Evolutionary conservation across 2,329 filamentous ascomycete genomes (phyloP).

Genomic region (Arthrobotrys sphaeroides): DNA sequence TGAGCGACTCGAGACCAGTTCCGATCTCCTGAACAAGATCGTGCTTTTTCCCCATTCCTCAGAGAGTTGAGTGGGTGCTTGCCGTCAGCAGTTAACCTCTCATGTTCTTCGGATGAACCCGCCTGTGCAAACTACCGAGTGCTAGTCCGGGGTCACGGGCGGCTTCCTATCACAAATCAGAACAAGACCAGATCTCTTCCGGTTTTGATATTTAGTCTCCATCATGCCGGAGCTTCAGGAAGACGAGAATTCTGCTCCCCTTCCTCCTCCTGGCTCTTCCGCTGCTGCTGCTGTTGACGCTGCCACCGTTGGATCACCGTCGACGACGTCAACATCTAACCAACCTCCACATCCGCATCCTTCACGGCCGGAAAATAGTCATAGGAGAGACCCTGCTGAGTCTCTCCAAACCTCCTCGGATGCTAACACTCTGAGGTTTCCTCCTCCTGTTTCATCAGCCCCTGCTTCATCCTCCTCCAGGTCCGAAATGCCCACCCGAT

Average conservation of each 20-base stretch:
- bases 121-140: constrained; percentile 35
- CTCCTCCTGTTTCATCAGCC: background rate
- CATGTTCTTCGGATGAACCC: constrained; percentile 41
- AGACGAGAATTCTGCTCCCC: constrained; percentile 18
- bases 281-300: background rate
- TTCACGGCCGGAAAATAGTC: constrained; percentile 23
- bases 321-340: background rate
- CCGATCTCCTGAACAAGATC: constrained; percentile 37
- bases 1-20: constrained; percentile 18
- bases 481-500: constrained; percentile 39
- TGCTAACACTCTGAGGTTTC: constrained; percentile 27
- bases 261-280: background rate
- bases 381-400: constrained; percentile 6
- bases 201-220: constrained; percentile 26
- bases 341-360: constrained; percentile 25
- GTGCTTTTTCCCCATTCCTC: background rate
- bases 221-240: constrained; percentile 40
- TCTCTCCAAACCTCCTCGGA: constrained; percentile 16
- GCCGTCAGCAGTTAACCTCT: constrained; percentile 39
- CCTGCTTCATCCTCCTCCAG: constrained; percentile 30
- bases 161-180: background rate
- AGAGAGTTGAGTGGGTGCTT: background rate
- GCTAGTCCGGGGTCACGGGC: constrained; percentile 20
- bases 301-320: too few relatives aligned
- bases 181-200: constrained; percentile 18